These are phyloP conservation scores for Lachancea sp. DNA, from an alignment of 805 yeast species.

Conservation along the genomic window DNA sequence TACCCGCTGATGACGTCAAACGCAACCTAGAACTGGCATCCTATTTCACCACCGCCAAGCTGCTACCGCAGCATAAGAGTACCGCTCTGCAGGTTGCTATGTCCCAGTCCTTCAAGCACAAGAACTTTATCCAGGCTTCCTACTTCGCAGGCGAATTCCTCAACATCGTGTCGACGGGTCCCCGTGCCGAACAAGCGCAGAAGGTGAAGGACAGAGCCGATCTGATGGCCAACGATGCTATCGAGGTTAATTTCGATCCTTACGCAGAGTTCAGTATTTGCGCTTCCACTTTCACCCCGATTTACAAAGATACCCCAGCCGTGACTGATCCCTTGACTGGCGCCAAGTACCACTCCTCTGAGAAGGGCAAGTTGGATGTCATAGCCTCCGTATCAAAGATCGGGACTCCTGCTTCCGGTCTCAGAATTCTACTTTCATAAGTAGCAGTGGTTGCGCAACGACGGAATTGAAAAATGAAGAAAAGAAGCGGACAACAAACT, in stretches of 20 bases:
- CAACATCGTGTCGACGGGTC: conserved; percentile 60
- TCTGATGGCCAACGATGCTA: conserved; percentile 71
- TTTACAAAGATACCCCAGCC: conserved; percentile 64
- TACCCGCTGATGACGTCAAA: conserved; percentile 64
- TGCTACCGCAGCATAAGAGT: conserved; percentile 75
- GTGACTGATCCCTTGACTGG: conserved; percentile 83
- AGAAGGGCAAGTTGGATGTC: conserved; percentile 71
- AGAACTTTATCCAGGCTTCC: conserved; percentile 83
- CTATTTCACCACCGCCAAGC: conserved; percentile 79
- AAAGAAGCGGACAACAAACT: no score
- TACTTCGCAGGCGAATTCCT: conserved; percentile 83
- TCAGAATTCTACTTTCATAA: conserved; percentile 41
- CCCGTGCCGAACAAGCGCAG: conserved; percentile 82
- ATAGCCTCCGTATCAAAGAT: conserved; percentile 71
- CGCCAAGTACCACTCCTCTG: conserved; percentile 71
- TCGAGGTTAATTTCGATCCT: conserved; percentile 88
- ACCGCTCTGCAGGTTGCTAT: conserved; percentile 93
- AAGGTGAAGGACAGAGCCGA: conserved; percentile 80
- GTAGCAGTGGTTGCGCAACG: no score
- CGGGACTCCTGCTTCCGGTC: conserved; percentile 90
- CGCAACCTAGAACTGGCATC: conserved; percentile 94
- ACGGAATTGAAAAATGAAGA: no score
- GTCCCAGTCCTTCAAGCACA: conserved; percentile 83
- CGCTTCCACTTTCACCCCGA: conserved; percentile 81
- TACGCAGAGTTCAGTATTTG: conserved; percentile 88